These are phyloP conservation scores for Candida tallmaniae DNA, from an alignment of 805 yeast genomes.

Conservation along the genomic window DNA sequence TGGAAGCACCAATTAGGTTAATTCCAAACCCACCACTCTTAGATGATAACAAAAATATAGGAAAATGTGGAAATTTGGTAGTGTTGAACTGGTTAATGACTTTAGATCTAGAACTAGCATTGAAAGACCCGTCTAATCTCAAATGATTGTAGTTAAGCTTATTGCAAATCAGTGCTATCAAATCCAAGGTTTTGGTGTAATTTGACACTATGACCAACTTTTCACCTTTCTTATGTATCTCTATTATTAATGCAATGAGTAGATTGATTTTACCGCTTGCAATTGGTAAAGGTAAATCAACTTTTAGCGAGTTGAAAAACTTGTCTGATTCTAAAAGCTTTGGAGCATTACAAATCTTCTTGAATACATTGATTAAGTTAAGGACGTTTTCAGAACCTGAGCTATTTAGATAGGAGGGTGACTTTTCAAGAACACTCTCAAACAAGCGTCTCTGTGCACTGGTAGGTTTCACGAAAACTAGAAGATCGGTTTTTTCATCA, in stretches of 20 bases:
- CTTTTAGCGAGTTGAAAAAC: slow-evolving; percentile 22
- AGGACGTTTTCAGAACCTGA: slow-evolving; percentile 41
- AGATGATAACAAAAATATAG: slow-evolving; percentile 76
- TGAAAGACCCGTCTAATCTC: slow-evolving; percentile 83
- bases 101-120: slow-evolving; percentile 56
- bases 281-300: slow-evolving; percentile 2
- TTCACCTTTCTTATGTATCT: slow-evolving; percentile 51
- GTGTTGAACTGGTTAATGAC: slow-evolving; percentile 69
- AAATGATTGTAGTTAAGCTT: slow-evolving; percentile 47
- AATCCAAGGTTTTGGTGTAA: slow-evolving; percentile 80
- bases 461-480: slow-evolving; percentile 78
- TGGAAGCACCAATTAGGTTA: slow-evolving; percentile 84
- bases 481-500: slow-evolving; percentile 70
- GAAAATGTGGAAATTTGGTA: slow-evolving; percentile 27
- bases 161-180: slow-evolving; percentile 55
- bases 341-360: slow-evolving; percentile 84
- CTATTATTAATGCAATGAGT: slow-evolving; percentile 51
- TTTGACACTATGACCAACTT: slow-evolving; percentile 85
- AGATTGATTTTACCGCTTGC: slow-evolving; percentile 63
- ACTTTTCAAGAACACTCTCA: slow-evolving; percentile 35
- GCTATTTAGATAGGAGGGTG: too few species aligned
- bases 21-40: slow-evolving; percentile 94
- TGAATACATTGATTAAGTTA: slow-evolving; percentile 65
- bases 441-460: slow-evolving; percentile 53
- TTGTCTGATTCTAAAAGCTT: slow-evolving; percentile 51